A percentile compares a stretch with the other conserved stretches of the same genome.
phyloP scores from a whole-genome alignment of 2,329 filamentous ascomycete genomes.

The Fusarium sp. region DNA sequence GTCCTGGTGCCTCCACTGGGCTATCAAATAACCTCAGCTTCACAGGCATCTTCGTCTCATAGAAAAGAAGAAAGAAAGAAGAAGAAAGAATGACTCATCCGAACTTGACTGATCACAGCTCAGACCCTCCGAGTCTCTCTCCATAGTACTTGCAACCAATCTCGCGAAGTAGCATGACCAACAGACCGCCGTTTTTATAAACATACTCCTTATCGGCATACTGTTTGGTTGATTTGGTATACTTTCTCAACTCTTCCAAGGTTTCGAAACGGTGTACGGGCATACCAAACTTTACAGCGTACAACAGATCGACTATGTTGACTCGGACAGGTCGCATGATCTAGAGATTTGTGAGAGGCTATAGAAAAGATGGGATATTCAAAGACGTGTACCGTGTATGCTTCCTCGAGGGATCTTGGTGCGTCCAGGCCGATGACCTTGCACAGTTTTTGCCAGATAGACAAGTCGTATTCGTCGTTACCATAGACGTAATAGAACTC shows the following conservation, averaged over 20 bases:
- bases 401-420: constrained; percentile 17
- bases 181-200: too few species aligned
- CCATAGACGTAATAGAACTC: constrained; percentile 29
- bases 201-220: too few species aligned
- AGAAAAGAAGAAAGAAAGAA: background rate
- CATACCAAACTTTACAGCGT: background rate
- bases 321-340: constrained; percentile 13
- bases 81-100: background rate
- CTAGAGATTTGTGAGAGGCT: too few species aligned
- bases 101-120: background rate
- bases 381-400: constrained; percentile 18
- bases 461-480: constrained; percentile 1
- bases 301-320: constrained; percentile 19
- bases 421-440: constrained; percentile 4
- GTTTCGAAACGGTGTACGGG: constrained; percentile 16
- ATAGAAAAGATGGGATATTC: too few species aligned
- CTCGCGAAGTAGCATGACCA: constrained; percentile 26
- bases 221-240: too few species aligned
- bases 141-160: background rate
- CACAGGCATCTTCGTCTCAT: background rate
- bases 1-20: background rate
- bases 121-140: background rate
- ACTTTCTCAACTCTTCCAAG: background rate
- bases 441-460: constrained; percentile 25
- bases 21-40: background rate